Evolutionary conservation across 768 basidiomycete genomes (phyloP), one percentile per base, ranked within the genome.

Genomic region (Phaffia australis): DNA sequence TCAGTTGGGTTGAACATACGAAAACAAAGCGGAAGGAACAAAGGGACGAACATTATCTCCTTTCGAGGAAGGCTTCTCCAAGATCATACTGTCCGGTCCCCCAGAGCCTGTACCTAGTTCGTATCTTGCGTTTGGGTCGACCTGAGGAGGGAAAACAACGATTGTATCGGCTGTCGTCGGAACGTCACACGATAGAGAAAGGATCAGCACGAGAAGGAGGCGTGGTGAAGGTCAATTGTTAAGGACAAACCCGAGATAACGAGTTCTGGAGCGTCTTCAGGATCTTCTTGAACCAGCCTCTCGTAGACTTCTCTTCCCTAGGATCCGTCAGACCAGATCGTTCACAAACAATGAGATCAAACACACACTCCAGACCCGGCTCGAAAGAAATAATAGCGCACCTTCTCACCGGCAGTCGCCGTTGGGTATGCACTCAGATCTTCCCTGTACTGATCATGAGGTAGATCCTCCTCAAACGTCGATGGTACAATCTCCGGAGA

Each of bases 1-100:
- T 62, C 60, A 54, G 23, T 15, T 9, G 3, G 52, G 9, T 14
- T 27, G 42, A 21, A 19, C 5, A n/a, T 11, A 23, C 19, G 6
- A 23, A 27, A 21, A 25, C 9, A 49, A 32, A 2, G 23, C 18
- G 23, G 21, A 49, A n/a, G 63, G 18, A n/a, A 19, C 52, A 27
- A n/a, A 35, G 8, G 32, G n/a, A 63, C 74, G 52, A 29, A 74
- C 73, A 63, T 77, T 76, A 68, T 97, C 93, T 32, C 79, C 83
- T 72, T 88, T 87, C 11, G 82, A 82, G 0, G 69, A 56, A 0
- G 95, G 95, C 74, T 98, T 99, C 77, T 99, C 95, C 1, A 98
- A 79, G 8, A 98, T 79, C 60, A 90, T 87, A 64, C 47, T 1
- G 21, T 25, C 54, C 29, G 46, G 47, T 54, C 64, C 51, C 46